Evolutionary conservation across 1,139 yeast species (phyloP), one percentile per base, ranked within the genome.

Genomic region (Kurtzmaniella quercitrusa): DNA sequence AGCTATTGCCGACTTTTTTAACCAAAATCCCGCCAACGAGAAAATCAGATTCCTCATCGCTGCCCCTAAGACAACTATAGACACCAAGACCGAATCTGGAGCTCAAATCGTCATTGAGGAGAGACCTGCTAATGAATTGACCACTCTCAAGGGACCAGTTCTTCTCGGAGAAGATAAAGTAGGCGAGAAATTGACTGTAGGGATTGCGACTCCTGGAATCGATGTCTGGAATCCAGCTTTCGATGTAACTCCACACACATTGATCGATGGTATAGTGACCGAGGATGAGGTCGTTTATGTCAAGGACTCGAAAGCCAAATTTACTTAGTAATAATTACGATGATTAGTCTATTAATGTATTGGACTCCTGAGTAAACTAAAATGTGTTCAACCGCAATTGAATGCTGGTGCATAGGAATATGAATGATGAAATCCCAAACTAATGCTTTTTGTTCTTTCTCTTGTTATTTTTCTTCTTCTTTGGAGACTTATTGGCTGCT

Each of bases 211-310:
- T 2, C 86, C 87, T 2, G 87, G 85, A 0, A 85, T 91, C 34
- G 70, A 75, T 2, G 96, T 89, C 1, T 93, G 98, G 97, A 93
- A 93, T 57, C 98, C 98, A 1, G 86, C 97, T 0, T 93, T 93
- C 56, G 98, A 93, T 60, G 91, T 93, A 11, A 89, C 98, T 7
- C 96, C 96, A 0, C 81, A 83, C 55, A 75, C 73, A 39, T 68
- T 85, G 41, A 89, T 93, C 45, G 96, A 90, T 57, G 87, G 90
- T 46, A 88, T 93, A 49, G 88, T 91, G 25, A 91, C 98, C 1
- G 98, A 93, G 61, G 65, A 66, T 39, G 69, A 75, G 41, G 78
- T 77, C 3, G 87, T 77, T 7, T 66, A 70, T 45, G 59, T 62
- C 10, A 81, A 82, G 52, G 68, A 71, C 46, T 31, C 48, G 0